Percentiles rank a stretch among this genome's conserved stretches.
These are phyloP conservation scores for Pseudozyma tsukubaensis DNA, from an alignment of 1,284 basidiomycete genomes.

Conservation along the genomic window DNA sequence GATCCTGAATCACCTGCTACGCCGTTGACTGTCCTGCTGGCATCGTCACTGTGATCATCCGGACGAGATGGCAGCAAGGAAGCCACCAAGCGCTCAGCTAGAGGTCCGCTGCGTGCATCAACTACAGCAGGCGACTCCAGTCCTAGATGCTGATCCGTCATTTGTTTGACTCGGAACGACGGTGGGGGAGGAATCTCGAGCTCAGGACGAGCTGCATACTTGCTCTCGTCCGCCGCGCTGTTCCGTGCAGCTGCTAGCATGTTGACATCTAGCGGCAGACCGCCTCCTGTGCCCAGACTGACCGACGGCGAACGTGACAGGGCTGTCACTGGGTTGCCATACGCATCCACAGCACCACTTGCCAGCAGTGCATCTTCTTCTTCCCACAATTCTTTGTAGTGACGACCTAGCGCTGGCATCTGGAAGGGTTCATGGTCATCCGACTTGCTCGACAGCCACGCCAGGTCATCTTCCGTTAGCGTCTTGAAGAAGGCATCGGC, in stretches of 20 bases:
- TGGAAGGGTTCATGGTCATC: slow-evolving; percentile 88
- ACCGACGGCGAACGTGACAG: slow-evolving; percentile 33
- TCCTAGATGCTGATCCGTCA: slow-evolving; percentile 58
- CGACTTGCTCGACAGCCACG: slow-evolving; percentile 69
- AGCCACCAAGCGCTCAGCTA: slow-evolving; percentile 58
- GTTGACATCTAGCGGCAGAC: slow-evolving; percentile 34
- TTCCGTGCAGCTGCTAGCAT: slow-evolving; percentile 21
- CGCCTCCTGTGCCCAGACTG: slow-evolving; percentile 31
- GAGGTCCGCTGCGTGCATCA: slow-evolving; percentile 59
- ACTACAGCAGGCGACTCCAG: slow-evolving; percentile 44
- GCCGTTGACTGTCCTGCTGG: slow-evolving; percentile 5
- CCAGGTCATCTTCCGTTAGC: slow-evolving; percentile 67
- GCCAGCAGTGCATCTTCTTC: slow-evolving; percentile 79
- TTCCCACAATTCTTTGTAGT: slow-evolving; percentile 89
- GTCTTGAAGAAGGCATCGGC: slow-evolving; percentile 67
- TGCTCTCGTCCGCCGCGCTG: slow-evolving; percentile 17
- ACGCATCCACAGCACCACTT: slow-evolving; percentile 40
- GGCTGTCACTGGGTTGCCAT: slow-evolving; percentile 31
- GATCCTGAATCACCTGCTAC: slow-evolving; percentile 4
- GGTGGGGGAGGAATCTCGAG: slow-evolving; percentile 49
- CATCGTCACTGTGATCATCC: slow-evolving; percentile 13
- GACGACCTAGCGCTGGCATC: slow-evolving; percentile 85
- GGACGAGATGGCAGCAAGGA: slow-evolving; percentile 47
- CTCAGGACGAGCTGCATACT: slow-evolving; percentile 17
- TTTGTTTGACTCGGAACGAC: slow-evolving; percentile 47